phyloP scores from a whole-genome alignment of 179 eudicot genomes.

The Gypsophila paniculata region DNA sequence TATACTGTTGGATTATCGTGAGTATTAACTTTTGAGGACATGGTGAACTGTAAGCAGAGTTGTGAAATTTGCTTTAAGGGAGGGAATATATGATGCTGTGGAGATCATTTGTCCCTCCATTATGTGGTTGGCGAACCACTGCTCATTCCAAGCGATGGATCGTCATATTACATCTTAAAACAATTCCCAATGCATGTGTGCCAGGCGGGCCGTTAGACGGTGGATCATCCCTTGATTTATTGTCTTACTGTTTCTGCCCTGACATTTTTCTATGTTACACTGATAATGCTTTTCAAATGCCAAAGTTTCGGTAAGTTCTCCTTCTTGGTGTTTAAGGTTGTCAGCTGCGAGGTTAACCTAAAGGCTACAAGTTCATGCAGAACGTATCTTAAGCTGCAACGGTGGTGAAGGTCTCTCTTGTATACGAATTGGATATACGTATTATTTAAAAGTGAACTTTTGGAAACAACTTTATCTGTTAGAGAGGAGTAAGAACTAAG shows the following conservation, averaged over 20 bases:
- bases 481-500: no score
- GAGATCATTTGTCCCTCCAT: conserved; percentile 32
- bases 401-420: neutral
- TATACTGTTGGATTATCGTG: conserved; percentile 30
- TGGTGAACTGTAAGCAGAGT: conserved; percentile 37
- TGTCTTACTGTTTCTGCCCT: conserved; percentile 30
- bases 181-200: conserved; percentile 35
- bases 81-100: conserved; percentile 37
- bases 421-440: neutral
- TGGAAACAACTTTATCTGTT: no score
- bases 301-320: conserved; percentile 36
- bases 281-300: conserved; percentile 28
- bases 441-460: no score
- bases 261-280: conserved; percentile 23
- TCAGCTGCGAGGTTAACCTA: conserved; percentile 13
- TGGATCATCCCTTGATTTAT: conserved; percentile 39
- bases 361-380: neutral
- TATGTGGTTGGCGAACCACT: conserved; percentile 22
- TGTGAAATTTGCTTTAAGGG: conserved; percentile 37
- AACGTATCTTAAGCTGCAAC: neutral
- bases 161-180: conserved; percentile 25
- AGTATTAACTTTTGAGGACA: conserved; percentile 30
- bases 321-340: conserved; percentile 27
- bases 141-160: conserved; percentile 28
- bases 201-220: conserved; percentile 37